Evolutionary conservation across 192 early-diverging fungal species (phyloP).

Genomic region (Entomortierella lignicola): DNA sequence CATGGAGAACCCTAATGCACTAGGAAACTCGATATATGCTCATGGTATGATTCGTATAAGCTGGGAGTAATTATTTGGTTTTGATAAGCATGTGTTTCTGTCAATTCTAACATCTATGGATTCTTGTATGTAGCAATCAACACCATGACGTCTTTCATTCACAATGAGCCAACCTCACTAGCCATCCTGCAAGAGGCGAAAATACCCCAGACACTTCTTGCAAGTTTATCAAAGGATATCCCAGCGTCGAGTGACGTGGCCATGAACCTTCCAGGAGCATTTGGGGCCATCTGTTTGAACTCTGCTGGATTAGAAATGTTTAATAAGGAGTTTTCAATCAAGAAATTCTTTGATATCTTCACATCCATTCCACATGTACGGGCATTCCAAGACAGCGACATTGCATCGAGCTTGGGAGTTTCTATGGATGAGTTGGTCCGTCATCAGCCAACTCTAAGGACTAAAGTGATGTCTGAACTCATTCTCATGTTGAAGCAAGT

Average conservation of each 20-base stretch:
- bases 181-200: conserved; percentile 93
- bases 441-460: conserved; percentile 90
- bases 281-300: conserved; percentile 97
- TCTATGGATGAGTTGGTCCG: conserved; percentile 96
- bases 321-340: conserved; percentile 74
- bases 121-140: conserved; percentile 83
- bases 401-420: conserved; percentile 84
- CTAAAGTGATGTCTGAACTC: conserved; percentile 76
- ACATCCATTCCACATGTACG: conserved; percentile 82
- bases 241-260: conserved; percentile 85
- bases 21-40: conserved; percentile 87
- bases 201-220: conserved; percentile 87
- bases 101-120: conserved; percentile 23
- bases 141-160: conserved; percentile 94
- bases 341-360: conserved; percentile 80
- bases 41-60: conserved; percentile 59
- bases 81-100: no score
- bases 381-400: conserved; percentile 83
- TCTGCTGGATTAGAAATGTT: conserved; percentile 87
- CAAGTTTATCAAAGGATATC: conserved; percentile 72
- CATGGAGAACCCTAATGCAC: conserved; percentile 78
- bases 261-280: conserved; percentile 86
- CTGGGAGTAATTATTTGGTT: no score
- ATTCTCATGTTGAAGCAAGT: conserved; percentile 75
- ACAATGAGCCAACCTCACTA: conserved; percentile 97